These are phyloP conservation scores for Daldinia eschscholtzii DNA, from an alignment of 2,329 filamentous ascomycete genomes.

Conservation along the genomic window DNA sequence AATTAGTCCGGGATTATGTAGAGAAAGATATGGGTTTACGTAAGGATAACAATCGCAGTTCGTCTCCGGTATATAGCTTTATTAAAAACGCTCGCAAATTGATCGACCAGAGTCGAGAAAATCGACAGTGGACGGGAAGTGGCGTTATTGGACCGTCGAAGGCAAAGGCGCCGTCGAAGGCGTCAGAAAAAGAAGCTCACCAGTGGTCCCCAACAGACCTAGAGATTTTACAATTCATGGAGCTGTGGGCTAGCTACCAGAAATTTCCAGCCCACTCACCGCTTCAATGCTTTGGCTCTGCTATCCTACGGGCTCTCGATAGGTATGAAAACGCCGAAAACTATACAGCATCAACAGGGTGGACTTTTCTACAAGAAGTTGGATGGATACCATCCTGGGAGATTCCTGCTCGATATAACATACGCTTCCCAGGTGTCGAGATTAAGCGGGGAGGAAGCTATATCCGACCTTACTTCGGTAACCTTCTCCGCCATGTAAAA, in stretches of 20 bases:
- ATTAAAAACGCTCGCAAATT: slow-evolving; percentile 61
- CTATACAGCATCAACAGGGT: slow-evolving; percentile 63
- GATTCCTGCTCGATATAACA: slow-evolving; percentile 72
- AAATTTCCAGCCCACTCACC: slow-evolving; percentile 66
- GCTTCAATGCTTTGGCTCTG: slow-evolving; percentile 72
- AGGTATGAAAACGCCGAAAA: slow-evolving; percentile 67
- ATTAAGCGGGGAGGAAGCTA: slow-evolving; percentile 61
- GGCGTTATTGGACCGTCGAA: slow-evolving; percentile 62
- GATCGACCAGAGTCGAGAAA: slow-evolving; percentile 65
- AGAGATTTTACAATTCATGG: slow-evolving; percentile 75
- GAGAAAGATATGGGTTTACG: slow-evolving; percentile 52
- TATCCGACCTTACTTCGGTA: slow-evolving; percentile 52
- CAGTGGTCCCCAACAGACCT: slow-evolving; percentile 65
- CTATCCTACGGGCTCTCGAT: slow-evolving; percentile 71
- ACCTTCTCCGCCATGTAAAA: slow-evolving; percentile 53
- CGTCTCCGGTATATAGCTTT: slow-evolving; percentile 58
- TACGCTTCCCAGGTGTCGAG: slow-evolving; percentile 64
- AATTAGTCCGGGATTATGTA: slow-evolving; percentile 66
- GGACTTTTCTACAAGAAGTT: slow-evolving; percentile 81
- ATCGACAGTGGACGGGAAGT: slow-evolving; percentile 62
- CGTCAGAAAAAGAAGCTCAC: slow-evolving; percentile 28
- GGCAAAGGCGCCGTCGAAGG: neutral
- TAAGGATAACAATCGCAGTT: neutral
- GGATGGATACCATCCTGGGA: slow-evolving; percentile 79
- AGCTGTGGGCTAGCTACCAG: slow-evolving; percentile 73